A percentile compares a stretch with the other conserved stretches of the same genome.
These are phyloP conservation scores for Metarhizium sp. DNA, from an alignment of 2,329 filamentous ascomycete species.

Conservation along the genomic window DNA sequence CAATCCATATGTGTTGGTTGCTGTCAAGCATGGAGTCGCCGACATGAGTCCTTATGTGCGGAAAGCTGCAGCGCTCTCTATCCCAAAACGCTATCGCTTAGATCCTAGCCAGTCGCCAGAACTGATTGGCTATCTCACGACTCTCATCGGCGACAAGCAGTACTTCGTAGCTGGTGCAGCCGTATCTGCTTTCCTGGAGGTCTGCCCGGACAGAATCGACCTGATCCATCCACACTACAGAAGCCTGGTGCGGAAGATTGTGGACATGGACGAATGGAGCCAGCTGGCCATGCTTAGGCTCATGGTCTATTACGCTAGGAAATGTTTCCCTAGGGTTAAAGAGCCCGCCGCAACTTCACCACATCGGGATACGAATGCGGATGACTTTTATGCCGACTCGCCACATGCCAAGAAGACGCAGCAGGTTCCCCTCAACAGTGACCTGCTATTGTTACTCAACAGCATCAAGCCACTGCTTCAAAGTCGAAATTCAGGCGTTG, in stretches of 20 bases:
- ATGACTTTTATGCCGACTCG: constrained; percentile 74
- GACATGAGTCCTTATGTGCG: constrained; percentile 95
- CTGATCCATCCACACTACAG: constrained; percentile 88
- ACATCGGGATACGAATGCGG: constrained; percentile 33
- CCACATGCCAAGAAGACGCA: constrained; percentile 33
- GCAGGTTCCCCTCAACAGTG: constrained; percentile 59
- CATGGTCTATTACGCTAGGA: constrained; percentile 75
- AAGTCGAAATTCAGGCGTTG: constrained; percentile 86
- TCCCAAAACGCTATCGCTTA: constrained; percentile 89
- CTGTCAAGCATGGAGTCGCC: constrained; percentile 85
- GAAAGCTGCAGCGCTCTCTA: constrained; percentile 84
- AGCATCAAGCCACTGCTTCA: constrained; percentile 77
- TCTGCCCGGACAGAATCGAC: constrained; percentile 82
- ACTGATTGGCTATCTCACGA: constrained; percentile 70
- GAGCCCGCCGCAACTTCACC: constrained; percentile 39
- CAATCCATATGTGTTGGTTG: constrained; percentile 91
- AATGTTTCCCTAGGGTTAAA: constrained; percentile 71
- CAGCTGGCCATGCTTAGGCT: constrained; percentile 76
- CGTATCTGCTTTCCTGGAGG: constrained; percentile 77
- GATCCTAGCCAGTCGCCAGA: constrained; percentile 81
- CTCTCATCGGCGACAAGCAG: constrained; percentile 77
- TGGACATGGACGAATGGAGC: constrained; percentile 99
- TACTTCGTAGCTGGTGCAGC: constrained; percentile 96
- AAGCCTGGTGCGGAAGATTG: constrained; percentile 74
- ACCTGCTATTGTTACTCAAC: constrained; percentile 73